Percentiles rank a stretch among this genome's conserved stretches.
Conservation (phyloP, 441 rosid genomes). For the Viola pubescens region DNA sequence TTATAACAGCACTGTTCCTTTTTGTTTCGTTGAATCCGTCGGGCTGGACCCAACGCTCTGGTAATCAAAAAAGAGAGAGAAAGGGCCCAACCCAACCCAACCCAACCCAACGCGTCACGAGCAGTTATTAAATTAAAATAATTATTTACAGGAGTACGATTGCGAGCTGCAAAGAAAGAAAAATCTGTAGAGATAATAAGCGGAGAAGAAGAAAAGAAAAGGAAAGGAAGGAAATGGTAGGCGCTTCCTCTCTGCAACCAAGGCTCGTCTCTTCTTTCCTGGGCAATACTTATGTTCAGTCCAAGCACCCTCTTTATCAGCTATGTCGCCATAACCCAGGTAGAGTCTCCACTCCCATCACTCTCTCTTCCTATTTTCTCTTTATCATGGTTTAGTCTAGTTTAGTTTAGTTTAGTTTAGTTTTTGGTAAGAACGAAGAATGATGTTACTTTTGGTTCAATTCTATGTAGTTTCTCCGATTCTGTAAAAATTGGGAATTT, state of each 20-base stretch:
- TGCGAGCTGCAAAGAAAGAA: background rate
- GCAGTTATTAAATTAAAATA: too few relatives aligned
- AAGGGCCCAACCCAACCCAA: too few relatives aligned
- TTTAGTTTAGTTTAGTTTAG: background rate
- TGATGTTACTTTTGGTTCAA: background rate
- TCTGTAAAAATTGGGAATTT: too few relatives aligned
- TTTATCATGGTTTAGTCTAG: background rate
- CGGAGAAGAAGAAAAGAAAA: background rate
- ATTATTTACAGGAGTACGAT: too few relatives aligned
- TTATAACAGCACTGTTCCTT: too few relatives aligned
- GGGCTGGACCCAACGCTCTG: too few relatives aligned
- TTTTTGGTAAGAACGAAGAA: too few relatives aligned
- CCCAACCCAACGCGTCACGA: too few relatives aligned
- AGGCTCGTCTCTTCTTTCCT: conserved; percentile 50
- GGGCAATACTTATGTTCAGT: conserved; percentile 37
- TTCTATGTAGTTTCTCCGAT: background rate
- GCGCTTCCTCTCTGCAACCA: conserved; percentile 52
- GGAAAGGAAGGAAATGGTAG: conserved; percentile 30
- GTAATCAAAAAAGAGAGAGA: too few relatives aligned
- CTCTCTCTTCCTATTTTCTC: background rate
- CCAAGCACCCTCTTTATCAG: conserved; percentile 41
- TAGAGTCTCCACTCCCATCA: conserved; percentile 6
- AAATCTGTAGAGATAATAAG: background rate
- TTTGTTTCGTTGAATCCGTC: too few relatives aligned
- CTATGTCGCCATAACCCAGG: conserved; percentile 46